Evolutionary conservation across 306 rosid genomes (phyloP).

Genomic region (Trifolium pratense): DNA sequence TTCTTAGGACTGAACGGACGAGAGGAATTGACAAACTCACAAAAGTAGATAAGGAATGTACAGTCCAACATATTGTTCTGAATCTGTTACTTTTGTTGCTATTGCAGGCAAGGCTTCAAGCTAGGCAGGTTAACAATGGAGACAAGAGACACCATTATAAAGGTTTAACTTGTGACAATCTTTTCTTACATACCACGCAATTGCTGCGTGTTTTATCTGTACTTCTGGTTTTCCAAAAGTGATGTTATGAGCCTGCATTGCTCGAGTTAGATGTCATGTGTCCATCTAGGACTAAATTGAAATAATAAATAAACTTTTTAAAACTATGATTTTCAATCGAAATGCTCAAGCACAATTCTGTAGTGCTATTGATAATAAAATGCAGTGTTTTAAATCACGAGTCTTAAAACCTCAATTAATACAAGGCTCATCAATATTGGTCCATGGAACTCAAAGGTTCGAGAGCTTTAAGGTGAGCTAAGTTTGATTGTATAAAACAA

Average conservation of each 20-base stretch:
- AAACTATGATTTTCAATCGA: no score
- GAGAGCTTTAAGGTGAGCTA: no score
- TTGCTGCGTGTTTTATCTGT: neutral
- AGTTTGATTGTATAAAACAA: no score
- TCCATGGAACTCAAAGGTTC: no score
- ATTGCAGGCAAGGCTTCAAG: slow-evolving; percentile 90
- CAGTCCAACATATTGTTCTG: neutral
- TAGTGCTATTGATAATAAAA: no score
- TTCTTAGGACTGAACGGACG: neutral
- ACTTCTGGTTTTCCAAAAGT: neutral
- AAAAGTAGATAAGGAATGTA: slow-evolving; percentile 16
- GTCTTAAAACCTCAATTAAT: no score
- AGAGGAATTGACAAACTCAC: neutral
- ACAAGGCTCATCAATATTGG: no score
- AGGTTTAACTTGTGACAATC: slow-evolving; percentile 55
- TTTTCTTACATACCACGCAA: slow-evolving; percentile 34
- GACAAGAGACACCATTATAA: slow-evolving; percentile 81
- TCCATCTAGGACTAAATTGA: no score
- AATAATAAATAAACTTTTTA: no score
- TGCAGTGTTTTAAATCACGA: no score
- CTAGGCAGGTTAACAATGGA: slow-evolving; percentile 66
- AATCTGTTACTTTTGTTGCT: slow-evolving; percentile 34
- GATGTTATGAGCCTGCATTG: neutral
- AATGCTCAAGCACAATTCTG: no score
- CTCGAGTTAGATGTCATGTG: neutral